Base-by-base conservation (phyloP, 1,284 basidiomycete genomes). In the Marasmius sp. region DNA sequence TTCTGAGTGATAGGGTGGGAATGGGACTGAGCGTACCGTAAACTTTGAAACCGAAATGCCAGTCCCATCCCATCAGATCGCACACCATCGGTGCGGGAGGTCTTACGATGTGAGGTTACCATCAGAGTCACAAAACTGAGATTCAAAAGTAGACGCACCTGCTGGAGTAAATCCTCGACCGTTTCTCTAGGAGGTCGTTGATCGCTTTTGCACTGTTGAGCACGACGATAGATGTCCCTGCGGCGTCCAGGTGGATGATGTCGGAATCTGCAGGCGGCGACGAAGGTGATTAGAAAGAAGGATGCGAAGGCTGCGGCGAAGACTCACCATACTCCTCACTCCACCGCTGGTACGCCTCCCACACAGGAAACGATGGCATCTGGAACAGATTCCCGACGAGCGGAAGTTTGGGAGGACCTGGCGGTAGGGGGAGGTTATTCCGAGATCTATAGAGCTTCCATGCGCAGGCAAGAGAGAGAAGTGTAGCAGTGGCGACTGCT, bases 41-140 rank as follows among this genome's bases (percentile, higher is more conserved):
- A 14, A 12, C 3, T 20, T 39, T 37, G 38, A 20, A 58, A 11
- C 59, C 47, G 37, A 56, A 16, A 18, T 51, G 38, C 47, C 59
- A 63, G 34, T 61, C 58, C 64, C 64, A 61, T 38, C 63, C 63
- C 63, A 64, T 64, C 14, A 65, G 22, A 36, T 65, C 64, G n/a
- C n/a, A 20, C 16, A 61, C 48, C 54, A 60, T 60, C 12, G 53
- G 38, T 16, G 47, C 20, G 16, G 58, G 6, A 58, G 57, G 18
- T 43, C 58, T 48, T 51, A 11, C 16, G 20, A 10, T 27, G 27
- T 27, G 27, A 2, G 27, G 27, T 27, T 4, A 14, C 34, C 10
- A 58, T 41, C 57, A 49, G 48, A 20, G 11, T 8, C 27, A 52
- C 14, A 22, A n/a, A 33, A 38, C 48, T 14, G n/a, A 8, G 50